Conservation (phyloP, 495 filamentous ascomycete genomes). For the Aspergillus coremiiformis region DNA sequence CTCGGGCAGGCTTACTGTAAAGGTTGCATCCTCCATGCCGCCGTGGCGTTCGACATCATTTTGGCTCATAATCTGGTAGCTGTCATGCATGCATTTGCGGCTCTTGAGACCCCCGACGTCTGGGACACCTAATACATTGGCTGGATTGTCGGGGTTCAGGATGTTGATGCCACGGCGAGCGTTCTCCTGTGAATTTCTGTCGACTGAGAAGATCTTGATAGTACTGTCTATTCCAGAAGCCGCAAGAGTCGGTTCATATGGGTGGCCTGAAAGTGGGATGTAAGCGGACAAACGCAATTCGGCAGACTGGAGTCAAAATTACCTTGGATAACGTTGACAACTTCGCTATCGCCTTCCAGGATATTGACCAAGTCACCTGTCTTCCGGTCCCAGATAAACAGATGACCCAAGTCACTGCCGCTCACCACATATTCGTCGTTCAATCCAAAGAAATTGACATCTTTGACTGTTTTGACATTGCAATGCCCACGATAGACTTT, state of each 20-base stretch:
- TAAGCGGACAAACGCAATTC: neutral
- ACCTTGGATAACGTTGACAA: constrained; percentile 68
- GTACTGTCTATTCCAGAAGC: constrained; percentile 68
- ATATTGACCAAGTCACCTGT: constrained; percentile 59
- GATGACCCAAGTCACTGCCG: constrained; percentile 60
- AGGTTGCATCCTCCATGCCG: constrained; percentile 52
- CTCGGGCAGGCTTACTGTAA: constrained; percentile 48
- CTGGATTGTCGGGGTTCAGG: constrained; percentile 33
- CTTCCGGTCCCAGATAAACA: constrained; percentile 67
- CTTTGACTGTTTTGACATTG: constrained; percentile 69
- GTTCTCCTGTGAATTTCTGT: constrained; percentile 50
- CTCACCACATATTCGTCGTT: constrained; percentile 70
- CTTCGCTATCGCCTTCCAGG: constrained; percentile 62
- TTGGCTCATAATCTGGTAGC: constrained; percentile 56
- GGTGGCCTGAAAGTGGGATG: constrained; percentile 44
- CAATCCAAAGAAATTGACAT: constrained; percentile 65
- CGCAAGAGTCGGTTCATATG: constrained; percentile 64
- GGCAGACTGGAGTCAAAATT: constrained; percentile 3
- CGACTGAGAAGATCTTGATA: constrained; percentile 68
- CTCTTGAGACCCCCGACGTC: constrained; percentile 43
- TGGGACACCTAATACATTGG: constrained; percentile 23
- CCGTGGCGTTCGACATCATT: constrained; percentile 58
- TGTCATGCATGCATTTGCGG: constrained; percentile 51
- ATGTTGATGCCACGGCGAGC: constrained; percentile 52
- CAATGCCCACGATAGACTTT: constrained; percentile 59